Evolutionary conservation across 2,329 filamentous ascomycete species (phyloP), one percentile per base, ranked within the genome.

Genomic region (Bertia moriformis): DNA sequence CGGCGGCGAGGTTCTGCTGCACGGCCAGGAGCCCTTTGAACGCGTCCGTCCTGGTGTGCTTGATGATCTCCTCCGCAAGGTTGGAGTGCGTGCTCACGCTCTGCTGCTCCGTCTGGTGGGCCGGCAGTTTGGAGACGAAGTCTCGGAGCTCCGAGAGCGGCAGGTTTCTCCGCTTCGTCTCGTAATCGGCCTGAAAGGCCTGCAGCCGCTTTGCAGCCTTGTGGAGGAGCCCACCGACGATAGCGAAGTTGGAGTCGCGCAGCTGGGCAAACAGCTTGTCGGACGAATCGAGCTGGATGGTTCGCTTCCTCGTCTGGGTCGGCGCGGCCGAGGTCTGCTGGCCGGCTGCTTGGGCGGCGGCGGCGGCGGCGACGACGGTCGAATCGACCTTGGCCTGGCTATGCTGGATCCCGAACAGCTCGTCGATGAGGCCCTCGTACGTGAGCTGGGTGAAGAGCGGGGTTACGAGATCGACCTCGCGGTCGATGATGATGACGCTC

Each of bases 401-500:
- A 52, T 95, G 83, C 46, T 84, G 76, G 44, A 98, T 93, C 20
- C 83, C 80, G 53, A 93, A 93, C 14, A 91, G 71, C 55, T 98
- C 91, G 52, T 98, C 93, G 40, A 98, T 81, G 18, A 98, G 67
- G 3, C 91, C 91, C 60, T 98, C 89, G 51, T 98, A 98, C 1
- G 91, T 98, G 44, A 98, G 65, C 55, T 98, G 91, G 1, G 89
- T 96, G 40, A 98, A 77, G 14, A 98, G 69, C 1, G 83, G 81
- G 1, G 91, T 95, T 14, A 89, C 85, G 51, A 91, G 87, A 56
- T 98, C 91, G 40, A 94, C 82, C 54, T 95, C 88, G 38, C 91
- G 83, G 57, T 98, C 91, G 40, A 98, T 87, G 43, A 98, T 83
- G 50, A 98, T 88, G 43, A 95, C 66, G 52, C 82, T 93, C 56